Conservation (phyloP, 108 stramenopile species). For the Poteriospumella lacustris region DNA sequence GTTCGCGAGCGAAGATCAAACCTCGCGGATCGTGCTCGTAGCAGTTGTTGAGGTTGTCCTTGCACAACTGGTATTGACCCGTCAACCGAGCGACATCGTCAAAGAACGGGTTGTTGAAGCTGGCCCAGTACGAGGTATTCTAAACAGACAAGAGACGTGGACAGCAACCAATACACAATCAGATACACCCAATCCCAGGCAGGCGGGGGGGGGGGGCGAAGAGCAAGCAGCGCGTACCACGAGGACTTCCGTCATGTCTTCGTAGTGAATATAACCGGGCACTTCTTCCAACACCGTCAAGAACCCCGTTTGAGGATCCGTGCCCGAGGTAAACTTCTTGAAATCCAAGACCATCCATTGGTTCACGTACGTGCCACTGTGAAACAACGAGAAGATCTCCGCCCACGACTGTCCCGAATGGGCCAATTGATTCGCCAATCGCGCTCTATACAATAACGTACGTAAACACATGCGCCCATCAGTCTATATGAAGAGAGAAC, state of each 20-base stretch:
- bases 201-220: too few species aligned
- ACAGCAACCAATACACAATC: too few species aligned
- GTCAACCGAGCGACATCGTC: not conserved
- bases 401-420: slow-evolving; percentile 2
- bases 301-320: not conserved
- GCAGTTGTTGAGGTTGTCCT: not conserved
- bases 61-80: not conserved
- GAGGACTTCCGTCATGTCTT: slow-evolving; percentile 6
- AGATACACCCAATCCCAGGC: too few species aligned
- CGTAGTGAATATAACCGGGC: slow-evolving; percentile 19
- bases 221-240: too few species aligned
- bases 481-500: too few species aligned
- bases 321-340: not conserved
- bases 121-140: slow-evolving; percentile 15
- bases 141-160: too few species aligned
- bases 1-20: not conserved
- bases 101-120: slow-evolving; percentile 20
- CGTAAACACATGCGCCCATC: not conserved
- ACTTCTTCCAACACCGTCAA: slow-evolving; percentile 26
- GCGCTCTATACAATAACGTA: not conserved
- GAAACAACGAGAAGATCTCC: not conserved
- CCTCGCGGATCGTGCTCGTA: not conserved
- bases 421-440: slow-evolving; percentile 12
- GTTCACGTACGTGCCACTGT: slow-evolving; percentile 19
- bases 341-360: slow-evolving; percentile 31